Percentiles rank a stretch among this genome's conserved stretches.
Evolutionary conservation across 2,329 filamentous ascomycete species (phyloP).

Genomic region (Curvularia sp.): DNA sequence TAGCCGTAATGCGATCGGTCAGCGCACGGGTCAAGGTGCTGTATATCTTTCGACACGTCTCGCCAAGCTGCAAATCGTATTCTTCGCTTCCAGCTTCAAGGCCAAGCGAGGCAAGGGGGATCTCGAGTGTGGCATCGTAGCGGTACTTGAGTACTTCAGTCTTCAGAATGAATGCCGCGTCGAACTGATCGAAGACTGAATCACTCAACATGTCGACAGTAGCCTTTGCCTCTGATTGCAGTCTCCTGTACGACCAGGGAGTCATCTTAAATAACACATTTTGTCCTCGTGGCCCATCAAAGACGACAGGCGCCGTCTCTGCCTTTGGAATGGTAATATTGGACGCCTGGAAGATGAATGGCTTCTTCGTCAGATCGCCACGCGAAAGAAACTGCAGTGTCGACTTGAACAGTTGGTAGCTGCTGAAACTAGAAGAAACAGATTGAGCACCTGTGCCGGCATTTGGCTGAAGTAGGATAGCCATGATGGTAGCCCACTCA

Average conservation of each 20-base stretch:
- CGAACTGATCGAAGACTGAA: constrained; percentile 78
- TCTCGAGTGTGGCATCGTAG: constrained; percentile 62
- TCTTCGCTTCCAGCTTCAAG: constrained; percentile 34
- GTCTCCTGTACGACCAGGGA: constrained; percentile 76
- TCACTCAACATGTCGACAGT: constrained; percentile 80
- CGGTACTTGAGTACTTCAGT: constrained; percentile 60
- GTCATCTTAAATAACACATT: constrained; percentile 94
- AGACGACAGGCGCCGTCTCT: constrained; percentile 72
- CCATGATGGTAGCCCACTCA: constrained; percentile 84
- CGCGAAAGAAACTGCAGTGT: constrained; percentile 84
- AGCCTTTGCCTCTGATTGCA: constrained; percentile 76
- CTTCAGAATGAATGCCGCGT: constrained; percentile 77
- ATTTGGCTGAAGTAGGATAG: constrained; percentile 80
- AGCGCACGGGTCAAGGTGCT: constrained; percentile 73
- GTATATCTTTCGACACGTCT: constrained; percentile 66
- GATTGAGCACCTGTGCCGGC: constrained; percentile 73
- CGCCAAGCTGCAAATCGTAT: constrained; percentile 36
- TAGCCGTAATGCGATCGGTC: constrained; percentile 73
- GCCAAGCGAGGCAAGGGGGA: constrained; percentile 48
- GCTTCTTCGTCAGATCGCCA: constrained; percentile 73
- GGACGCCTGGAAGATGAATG: constrained; percentile 60
- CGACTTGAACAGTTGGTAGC: constrained; percentile 94
- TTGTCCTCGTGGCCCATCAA: constrained; percentile 74
- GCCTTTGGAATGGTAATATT: constrained; percentile 46
- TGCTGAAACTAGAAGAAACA: constrained; percentile 81